A percentile compares a stretch with the other conserved stretches of the same genome.
phyloP scores from a whole-genome alignment of 306 rosid species.

The Datisca glomerata region DNA sequence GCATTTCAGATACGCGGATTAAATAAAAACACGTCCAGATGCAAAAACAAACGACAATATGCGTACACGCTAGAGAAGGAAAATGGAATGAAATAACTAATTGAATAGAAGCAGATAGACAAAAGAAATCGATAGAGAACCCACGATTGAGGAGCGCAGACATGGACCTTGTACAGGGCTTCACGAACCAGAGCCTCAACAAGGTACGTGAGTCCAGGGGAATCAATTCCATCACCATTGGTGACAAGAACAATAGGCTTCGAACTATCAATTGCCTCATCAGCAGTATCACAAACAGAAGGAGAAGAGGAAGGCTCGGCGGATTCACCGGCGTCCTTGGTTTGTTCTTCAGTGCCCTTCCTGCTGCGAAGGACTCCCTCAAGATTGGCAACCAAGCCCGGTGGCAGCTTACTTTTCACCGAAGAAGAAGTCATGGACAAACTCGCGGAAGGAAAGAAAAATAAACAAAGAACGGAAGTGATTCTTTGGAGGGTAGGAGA shows the following conservation, averaged over 20 bases:
- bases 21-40: constrained; percentile 2
- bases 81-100: too few relatives aligned
- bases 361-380: constrained; percentile 54
- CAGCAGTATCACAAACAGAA: constrained; percentile 16
- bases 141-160: constrained; percentile 99
- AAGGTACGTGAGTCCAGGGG: constrained; percentile 66
- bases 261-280: constrained; percentile 17
- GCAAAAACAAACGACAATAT: not conserved
- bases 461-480: not conserved
- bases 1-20: not conserved
- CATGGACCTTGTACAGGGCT: constrained; percentile 72
- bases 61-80: too few relatives aligned
- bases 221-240: constrained; percentile 65
- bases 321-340: constrained; percentile 27
- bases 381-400: constrained; percentile 85
- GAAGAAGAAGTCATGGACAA: constrained; percentile 36
- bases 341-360: constrained; percentile 22
- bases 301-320: constrained; percentile 33
- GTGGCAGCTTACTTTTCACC: constrained; percentile 52
- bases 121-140: constrained; percentile 20
- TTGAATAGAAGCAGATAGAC: not conserved
- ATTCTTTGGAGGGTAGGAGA: constrained; percentile 4
- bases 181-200: constrained; percentile 66
- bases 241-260: constrained; percentile 68
- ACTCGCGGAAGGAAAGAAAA: not conserved